Evolutionary conservation across 2,329 filamentous ascomycete genomes (phyloP), one percentile per base, ranked within the genome.

Genomic region (Colletotrichum noveboracense): DNA sequence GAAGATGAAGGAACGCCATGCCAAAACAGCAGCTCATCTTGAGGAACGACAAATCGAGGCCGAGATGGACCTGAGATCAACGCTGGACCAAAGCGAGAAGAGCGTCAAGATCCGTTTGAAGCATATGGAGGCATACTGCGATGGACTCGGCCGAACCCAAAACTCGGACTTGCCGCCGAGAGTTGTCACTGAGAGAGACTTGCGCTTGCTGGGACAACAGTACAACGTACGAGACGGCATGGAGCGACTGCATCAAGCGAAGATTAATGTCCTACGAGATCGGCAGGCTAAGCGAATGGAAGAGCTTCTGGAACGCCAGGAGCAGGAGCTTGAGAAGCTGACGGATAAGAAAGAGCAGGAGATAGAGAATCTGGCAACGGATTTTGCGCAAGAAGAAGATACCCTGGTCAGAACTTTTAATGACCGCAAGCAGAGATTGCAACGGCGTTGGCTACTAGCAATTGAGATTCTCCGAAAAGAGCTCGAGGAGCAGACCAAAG

Each of bases 91-190:
- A 78, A 89, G 88, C 70, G 91, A 92, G 80, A 86, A 87, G 74
- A 91, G 89, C 77, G 87, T 93, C 48, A 86, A 85, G 36, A 89
- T 91, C 48, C 88, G 91, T 16, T 84, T 93, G n/a, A 89, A 88
- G 79, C 89, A 93, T 78, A 93, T 93, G 91, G 91, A 93, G 78
- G 91, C 91, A 7, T 93, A 93, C 80, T 93, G 91, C 79, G 87
- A 91, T 75, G 88, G 88, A 6, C 82, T 90, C 2, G 89, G 89
- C 6, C 85, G 85, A 36, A 85, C 81, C 28, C 82, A 83, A 3
- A 83, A 79, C 38, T 78, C 81, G 3, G 78, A 81, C 5, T 86
- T 89, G 81, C 89, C 89, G 5, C 83, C 85, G 1, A 85, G 91
- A 9, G 83, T 88, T 1, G 90, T 93, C 18, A 93, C 91, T 3